Evolutionary conservation across 768 basidiomycete species (phyloP).

Genomic region (Asterophora parasitica): DNA sequence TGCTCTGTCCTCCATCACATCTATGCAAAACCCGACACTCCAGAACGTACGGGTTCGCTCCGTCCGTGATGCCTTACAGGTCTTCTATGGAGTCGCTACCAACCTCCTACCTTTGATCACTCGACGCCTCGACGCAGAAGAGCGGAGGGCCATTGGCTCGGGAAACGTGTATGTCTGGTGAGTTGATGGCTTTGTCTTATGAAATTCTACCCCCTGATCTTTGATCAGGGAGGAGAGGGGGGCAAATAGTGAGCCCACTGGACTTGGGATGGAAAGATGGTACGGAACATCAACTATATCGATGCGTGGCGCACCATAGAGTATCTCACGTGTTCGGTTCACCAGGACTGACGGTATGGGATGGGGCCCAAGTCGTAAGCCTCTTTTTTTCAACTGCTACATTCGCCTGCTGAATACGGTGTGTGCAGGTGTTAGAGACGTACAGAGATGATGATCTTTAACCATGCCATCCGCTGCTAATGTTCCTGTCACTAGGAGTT

Average conservation of each 20-base stretch:
- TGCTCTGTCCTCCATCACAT: constrained; percentile 17
- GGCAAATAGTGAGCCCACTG: constrained; percentile 75
- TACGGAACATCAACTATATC: constrained; percentile 21
- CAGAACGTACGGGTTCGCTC: constrained; percentile 74
- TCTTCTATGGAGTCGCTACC: constrained; percentile 73
- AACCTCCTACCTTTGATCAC: constrained; percentile 70
- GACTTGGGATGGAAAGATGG: constrained; percentile 86
- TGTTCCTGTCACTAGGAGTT: constrained; percentile 52
- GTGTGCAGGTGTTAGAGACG: constrained; percentile 46
- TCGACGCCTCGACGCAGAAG: constrained; percentile 77
- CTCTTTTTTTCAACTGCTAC: constrained; percentile 22
- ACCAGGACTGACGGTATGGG: constrained; percentile 61
- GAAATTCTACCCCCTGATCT: not conserved
- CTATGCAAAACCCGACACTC: constrained; percentile 74
- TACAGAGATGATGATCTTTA: constrained; percentile 31
- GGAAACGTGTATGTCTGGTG: constrained; percentile 82
- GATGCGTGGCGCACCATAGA: constrained; percentile 4
- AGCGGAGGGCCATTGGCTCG: constrained; percentile 64
- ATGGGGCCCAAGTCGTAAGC: constrained; percentile 81
- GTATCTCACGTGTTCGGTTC: constrained; percentile 7
- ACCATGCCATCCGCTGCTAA: constrained; percentile 14
- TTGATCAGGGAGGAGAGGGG: constrained; percentile 68
- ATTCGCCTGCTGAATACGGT: constrained; percentile 7
- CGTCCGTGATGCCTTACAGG: constrained; percentile 74
- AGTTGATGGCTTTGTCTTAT: constrained; percentile 8